Evolutionary conservation across 2,329 filamentous ascomycete genomes (phyloP), one percentile per base, ranked within the genome.

Genomic region (Claviceps sp.): DNA sequence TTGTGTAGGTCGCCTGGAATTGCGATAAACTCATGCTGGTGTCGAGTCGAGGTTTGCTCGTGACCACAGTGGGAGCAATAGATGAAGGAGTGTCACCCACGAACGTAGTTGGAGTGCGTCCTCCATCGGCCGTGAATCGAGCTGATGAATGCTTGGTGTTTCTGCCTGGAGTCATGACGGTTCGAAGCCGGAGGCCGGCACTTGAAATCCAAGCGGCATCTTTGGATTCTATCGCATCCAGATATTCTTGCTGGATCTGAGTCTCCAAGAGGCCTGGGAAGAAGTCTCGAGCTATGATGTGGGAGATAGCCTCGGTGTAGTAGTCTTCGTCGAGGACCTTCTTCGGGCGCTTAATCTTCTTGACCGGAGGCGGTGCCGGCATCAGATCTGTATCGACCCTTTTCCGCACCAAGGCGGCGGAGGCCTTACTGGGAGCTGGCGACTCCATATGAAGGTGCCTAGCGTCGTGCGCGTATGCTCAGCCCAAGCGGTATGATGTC

Each of bases 241-340:
- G 74, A 60, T 96, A 97, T 61, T 98, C 93, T 64, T 89, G 84
- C 65, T 96, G 89, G 0, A 84, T 85, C 60, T 95, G 83, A 14
- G 83, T 84, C 65, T 97, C 89, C 4, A 90, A 72, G 0, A 98
- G 75, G 0, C 91, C 93, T 0, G 93, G 93, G 62, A 97, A 98
- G 73, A 95, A 98, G 73, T 98, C 93, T 58, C 93, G 83, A 9
- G 88, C 88, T 56, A 98, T 95, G 63, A 98, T 97, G 59, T 93
- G 85, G 0, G 90, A 95, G 30, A 98, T 75, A 1, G 87, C 86
- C 53, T 89, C 82, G 2, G 88, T 93, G 67, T 98, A 98, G 50
- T 85, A 82, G 59, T 98, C 91, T 74, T 98, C 93, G 66, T 95
- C 88, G 30, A 98, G 79, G 30, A 96, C 82, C 56, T 85, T 86